Base-by-base conservation (phyloP, 2,329 filamentous ascomycete species). In the Fonsecaea pugnacius region DNA sequence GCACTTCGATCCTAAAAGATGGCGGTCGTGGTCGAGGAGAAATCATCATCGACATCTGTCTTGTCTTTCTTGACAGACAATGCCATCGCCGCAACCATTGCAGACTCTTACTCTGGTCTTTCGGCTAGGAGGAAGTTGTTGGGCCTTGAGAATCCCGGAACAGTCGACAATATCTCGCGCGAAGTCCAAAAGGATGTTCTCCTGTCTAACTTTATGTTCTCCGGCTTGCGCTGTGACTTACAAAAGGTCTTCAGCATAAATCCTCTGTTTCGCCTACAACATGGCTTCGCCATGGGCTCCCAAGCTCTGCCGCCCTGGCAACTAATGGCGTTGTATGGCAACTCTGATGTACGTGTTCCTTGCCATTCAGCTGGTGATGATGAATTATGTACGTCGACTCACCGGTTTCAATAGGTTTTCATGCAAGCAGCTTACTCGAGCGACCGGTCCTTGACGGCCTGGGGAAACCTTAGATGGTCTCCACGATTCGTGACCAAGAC, bases 171-270 rank as follows among this genome's bases (percentile, higher is more conserved):
- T 75, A 89, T 96, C 77, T 87, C 90, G 72, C 89, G 90, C 77
- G 95, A 99, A 83, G 92, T 97, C 68, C 90, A 96, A 82, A 92
- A 93, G 80, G 93, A 97, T 85, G 93, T 97, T 73, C 89, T 98
- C 77, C 87, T 97, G 74, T 95, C 90, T 81, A 96, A 97, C 84
- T 91, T 92, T 79, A 96, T 95, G 88, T 98, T 99, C 84, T 91
- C 91, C 51, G 95, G 95, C 74, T 86, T 99, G 78, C 91, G 94
- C 76, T 96, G 94, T 78, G 95, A 99, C 79, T 84, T 98, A 77
- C 97, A 92, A 77, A 98, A 97, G 85, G 89, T 92, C 76, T 96
- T 98, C 82, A 95, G 92, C 85, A 87, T 96, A 78, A 87, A 89
- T 63, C 95, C 95, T 64, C 83, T 98, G 71, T 99, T 99, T 85